Conservation (phyloP, 306 rosid species). For the Quercus berberidifolia region DNA sequence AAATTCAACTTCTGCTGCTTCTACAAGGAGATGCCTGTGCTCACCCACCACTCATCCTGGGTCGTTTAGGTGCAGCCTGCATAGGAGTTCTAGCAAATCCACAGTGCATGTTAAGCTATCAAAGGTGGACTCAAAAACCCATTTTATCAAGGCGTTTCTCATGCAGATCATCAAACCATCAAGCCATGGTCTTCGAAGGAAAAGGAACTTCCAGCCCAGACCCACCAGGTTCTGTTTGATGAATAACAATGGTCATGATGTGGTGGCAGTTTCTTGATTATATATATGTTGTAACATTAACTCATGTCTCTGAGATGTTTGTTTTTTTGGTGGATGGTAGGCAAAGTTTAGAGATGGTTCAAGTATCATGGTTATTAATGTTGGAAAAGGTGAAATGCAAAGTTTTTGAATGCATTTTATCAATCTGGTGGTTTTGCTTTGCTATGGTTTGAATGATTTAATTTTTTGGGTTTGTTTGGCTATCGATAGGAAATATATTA, state of each 20-base stretch:
- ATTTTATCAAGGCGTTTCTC: conserved; percentile 16
- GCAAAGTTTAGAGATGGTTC: not conserved
- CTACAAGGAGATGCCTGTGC: conserved; percentile 46
- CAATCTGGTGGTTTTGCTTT: not conserved
- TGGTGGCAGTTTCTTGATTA: conserved; percentile 17
- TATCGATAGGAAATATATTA: not conserved
- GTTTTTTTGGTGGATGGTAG: not conserved
- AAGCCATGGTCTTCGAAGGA: conserved; percentile 12
- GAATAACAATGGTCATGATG: not conserved
- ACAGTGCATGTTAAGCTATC: not conserved
- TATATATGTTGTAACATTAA: not conserved
- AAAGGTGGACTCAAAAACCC: not conserved
- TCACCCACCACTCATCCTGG: conserved; percentile 61
- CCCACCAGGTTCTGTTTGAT: conserved; percentile 31
- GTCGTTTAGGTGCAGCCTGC: conserved; percentile 61
- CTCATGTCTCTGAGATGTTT: not conserved
- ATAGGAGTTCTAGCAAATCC: conserved; percentile 12
- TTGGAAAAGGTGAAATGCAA: not conserved
- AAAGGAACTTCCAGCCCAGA: conserved; percentile 20
- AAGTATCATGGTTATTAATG: not conserved
- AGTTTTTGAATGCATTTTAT: not conserved
- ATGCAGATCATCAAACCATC: conserved; percentile 20
- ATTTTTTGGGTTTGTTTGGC: not conserved
- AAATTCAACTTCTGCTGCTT: not conserved
- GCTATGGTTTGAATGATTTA: not conserved